Percentiles rank a stretch among this genome's conserved stretches.
These are phyloP conservation scores for Hyphodiscus sp. DNA, from an alignment of 2,329 filamentous ascomycete species.

Conservation along the genomic window DNA sequence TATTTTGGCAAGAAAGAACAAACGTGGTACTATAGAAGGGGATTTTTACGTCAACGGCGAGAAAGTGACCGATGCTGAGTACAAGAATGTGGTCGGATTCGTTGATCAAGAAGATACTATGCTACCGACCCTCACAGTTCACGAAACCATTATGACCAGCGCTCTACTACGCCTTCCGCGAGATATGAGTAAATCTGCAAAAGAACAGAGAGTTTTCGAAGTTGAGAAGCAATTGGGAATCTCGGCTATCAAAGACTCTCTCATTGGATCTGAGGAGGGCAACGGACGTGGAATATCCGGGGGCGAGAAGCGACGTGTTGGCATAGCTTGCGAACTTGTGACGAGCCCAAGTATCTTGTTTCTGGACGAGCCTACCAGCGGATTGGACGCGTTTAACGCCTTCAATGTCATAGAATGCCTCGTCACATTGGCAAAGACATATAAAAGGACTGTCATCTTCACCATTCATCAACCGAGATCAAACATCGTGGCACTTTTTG, in stretches of 20 bases:
- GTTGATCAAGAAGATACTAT: conserved; percentile 98
- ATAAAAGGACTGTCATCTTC: conserved; percentile 95
- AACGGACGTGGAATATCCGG: conserved; percentile 93
- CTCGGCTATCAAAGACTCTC: conserved; percentile 84
- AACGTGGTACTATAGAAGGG: conserved; percentile 71
- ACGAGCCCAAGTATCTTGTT: conserved; percentile 97
- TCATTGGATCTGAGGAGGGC: conserved; percentile 94
- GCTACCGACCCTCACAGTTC: conserved; percentile 90
- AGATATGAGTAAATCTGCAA: conserved; percentile 81
- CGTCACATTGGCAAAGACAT: conserved; percentile 89
- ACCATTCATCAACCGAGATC: conserved; percentile 97
- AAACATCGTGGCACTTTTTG: conserved; percentile 96
- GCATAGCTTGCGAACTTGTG: conserved; percentile 95
- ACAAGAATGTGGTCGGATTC: conserved; percentile 88
- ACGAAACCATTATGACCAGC: conserved; percentile 95
- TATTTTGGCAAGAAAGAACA: conserved; percentile 94
- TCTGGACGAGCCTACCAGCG: conserved; percentile 93
- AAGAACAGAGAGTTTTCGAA: conserved; percentile 85
- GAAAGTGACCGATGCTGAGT: conserved; percentile 76
- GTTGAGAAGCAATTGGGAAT: conserved; percentile 96
- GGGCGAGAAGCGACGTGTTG: conserved; percentile 91
- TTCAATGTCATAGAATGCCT: conserved; percentile 97
- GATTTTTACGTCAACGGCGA: conserved; percentile 93
- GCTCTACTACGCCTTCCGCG: conserved; percentile 85
- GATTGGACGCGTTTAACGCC: conserved; percentile 92